phyloP scores from a whole-genome alignment of 805 yeast genomes.

The Scheffersomyces lignosus region DNA sequence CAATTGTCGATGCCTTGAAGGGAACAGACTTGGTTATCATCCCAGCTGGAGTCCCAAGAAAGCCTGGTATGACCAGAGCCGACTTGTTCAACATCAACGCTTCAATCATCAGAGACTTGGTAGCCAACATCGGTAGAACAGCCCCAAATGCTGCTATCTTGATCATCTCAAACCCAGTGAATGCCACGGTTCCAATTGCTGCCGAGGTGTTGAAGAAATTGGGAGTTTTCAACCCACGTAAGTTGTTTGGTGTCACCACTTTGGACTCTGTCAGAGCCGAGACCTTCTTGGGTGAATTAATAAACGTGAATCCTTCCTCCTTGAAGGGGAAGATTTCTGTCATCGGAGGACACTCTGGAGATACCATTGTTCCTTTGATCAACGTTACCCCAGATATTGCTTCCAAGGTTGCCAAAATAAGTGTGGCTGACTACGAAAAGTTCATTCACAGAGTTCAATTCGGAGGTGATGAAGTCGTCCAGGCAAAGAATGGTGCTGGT shows the following conservation, averaged over 20 bases:
- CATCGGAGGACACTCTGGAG: conserved; percentile 49
- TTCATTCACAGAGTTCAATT: conserved; percentile 45
- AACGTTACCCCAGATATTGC: conserved; percentile 16
- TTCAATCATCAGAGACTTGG: conserved; percentile 43
- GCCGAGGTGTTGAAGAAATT: conserved; percentile 47
- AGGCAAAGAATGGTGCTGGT: conserved; percentile 92
- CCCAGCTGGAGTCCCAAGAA: conserved; percentile 50
- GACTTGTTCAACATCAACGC: conserved; percentile 49
- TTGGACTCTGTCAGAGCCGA: conserved; percentile 48
- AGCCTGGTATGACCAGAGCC: conserved; percentile 50
- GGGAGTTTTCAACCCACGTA: conserved; percentile 46
- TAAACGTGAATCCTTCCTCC: conserved; percentile 27
- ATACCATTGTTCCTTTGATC: conserved; percentile 44
- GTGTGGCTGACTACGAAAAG: conserved; percentile 16
- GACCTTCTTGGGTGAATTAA: conserved; percentile 42
- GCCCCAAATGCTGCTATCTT: conserved; percentile 45
- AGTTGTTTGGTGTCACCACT: conserved; percentile 48
- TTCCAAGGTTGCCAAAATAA: conserved; percentile 15
- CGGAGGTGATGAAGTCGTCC: conserved; percentile 95
- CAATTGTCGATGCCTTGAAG: conserved; percentile 36
- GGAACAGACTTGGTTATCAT: conserved; percentile 42
- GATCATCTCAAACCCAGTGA: conserved; percentile 48
- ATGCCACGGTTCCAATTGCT: conserved; percentile 49
- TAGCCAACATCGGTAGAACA: conserved; percentile 37
- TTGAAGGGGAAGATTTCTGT: conserved; percentile 44